Conservation (phyloP, 148 eudicot genomes). For the Nepenthes mirabilis region DNA sequence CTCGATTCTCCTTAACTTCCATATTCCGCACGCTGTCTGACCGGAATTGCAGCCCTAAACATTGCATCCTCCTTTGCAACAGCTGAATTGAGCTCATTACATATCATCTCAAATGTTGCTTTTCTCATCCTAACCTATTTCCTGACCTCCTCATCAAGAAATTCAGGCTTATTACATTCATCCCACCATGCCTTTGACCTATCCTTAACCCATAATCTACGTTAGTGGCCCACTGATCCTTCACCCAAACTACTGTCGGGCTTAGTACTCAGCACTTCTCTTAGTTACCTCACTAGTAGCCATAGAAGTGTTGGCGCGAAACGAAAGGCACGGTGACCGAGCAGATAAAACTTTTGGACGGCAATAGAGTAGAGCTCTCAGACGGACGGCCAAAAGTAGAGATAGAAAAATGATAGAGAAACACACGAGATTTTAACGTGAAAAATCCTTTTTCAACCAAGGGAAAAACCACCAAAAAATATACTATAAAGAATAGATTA, state of each 20-base stretch:
- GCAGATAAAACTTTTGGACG: too few relatives aligned
- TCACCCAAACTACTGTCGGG: background rate
- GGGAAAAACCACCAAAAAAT: too few relatives aligned
- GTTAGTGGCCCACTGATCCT: conserved; percentile 24
- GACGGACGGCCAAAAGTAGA: too few relatives aligned
- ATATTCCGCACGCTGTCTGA: conserved; percentile 75
- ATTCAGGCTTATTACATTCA: conserved; percentile 55
- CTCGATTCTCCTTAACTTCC: conserved; percentile 32
- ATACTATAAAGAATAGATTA: too few relatives aligned
- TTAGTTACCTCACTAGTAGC: conserved; percentile 6
- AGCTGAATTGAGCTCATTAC: conserved; percentile 53
- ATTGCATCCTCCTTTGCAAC: conserved; percentile 80
- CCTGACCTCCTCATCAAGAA: conserved; percentile 58
- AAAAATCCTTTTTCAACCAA: too few relatives aligned
- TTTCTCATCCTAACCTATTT: conserved; percentile 76
- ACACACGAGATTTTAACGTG: too few relatives aligned
- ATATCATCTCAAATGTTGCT: conserved; percentile 60
- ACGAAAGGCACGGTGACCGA: too few relatives aligned
- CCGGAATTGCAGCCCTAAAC: conserved; percentile 77
- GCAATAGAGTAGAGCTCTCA: too few relatives aligned
- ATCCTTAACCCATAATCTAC: conserved; percentile 76
- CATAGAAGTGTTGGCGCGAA: too few relatives aligned
- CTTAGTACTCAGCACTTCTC: background rate
- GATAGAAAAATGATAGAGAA: too few relatives aligned
- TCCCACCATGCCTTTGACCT: conserved; percentile 94